phyloP scores from a whole-genome alignment of 495 filamentous ascomycete species.

The Friedmanniomyces endolithicus region DNA sequence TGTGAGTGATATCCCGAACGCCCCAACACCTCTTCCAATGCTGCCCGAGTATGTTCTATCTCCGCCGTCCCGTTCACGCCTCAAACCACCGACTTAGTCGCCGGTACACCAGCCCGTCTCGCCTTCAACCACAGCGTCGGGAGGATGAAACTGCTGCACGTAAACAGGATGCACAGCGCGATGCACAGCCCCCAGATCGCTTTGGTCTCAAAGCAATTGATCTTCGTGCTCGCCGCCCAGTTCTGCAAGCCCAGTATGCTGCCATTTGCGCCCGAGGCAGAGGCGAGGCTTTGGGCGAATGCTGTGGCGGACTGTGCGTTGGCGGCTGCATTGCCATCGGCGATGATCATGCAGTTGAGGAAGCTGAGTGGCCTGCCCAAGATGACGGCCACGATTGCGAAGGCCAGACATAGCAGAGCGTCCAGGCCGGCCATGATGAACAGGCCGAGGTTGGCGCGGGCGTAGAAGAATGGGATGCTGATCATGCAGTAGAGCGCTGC shows the following conservation, averaged over 20 bases:
- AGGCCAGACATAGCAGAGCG: constrained; percentile 52
- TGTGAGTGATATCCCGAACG: background rate
- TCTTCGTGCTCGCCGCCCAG: constrained; percentile 53
- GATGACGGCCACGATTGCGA: constrained; percentile 56
- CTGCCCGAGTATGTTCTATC: background rate
- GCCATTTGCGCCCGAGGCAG: constrained; percentile 34
- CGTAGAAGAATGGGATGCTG: constrained; percentile 62
- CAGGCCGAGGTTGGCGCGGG: constrained; percentile 57
- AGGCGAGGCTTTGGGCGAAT: constrained; percentile 25
- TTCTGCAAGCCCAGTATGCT: constrained; percentile 39
- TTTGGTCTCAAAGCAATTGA: constrained; percentile 76
- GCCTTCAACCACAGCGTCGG: constrained; percentile 32
- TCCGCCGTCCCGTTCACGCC: background rate
- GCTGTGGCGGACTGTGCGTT: constrained; percentile 29
- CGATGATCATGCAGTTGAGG: constrained; percentile 55
- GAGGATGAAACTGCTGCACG: constrained; percentile 27
- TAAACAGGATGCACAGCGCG: constrained; percentile 46
- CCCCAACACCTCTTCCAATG: background rate
- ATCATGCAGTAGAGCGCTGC: constrained; percentile 65
- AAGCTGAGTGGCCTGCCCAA: constrained; percentile 72
- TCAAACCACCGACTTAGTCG: constrained; percentile 5
- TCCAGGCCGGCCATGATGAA: constrained; percentile 54
- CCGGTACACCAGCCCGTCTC: constrained; percentile 25
- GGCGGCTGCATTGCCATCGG: constrained; percentile 25
- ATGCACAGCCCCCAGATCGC: constrained; percentile 81